Percentiles rank a stretch among this genome's conserved stretches.
phyloP scores from a whole-genome alignment of 2,329 filamentous ascomycete genomes.

The Curvularia eragrostidis region DNA sequence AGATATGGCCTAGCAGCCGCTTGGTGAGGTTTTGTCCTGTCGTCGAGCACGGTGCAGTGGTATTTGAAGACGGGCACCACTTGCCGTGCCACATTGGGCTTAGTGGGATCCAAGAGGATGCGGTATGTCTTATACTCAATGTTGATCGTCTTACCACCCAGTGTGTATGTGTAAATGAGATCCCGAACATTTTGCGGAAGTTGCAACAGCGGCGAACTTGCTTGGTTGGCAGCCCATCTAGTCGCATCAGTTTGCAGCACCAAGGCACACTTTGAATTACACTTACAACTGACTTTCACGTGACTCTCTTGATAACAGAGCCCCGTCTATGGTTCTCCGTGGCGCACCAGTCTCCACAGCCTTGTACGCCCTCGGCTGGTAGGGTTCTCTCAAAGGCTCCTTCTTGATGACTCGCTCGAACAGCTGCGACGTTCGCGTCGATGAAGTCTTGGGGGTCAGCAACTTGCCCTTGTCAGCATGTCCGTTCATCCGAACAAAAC shows the following conservation, averaged over 20 bases:
- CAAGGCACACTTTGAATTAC: background rate
- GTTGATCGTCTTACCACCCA: slow-evolving; percentile 37
- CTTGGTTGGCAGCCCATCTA: slow-evolving; percentile 37
- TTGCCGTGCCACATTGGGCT: background rate
- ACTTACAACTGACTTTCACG: slow-evolving; percentile 26
- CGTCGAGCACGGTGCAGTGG: slow-evolving; percentile 24
- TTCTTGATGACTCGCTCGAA: slow-evolving; percentile 17
- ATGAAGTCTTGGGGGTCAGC: background rate
- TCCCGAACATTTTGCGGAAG: slow-evolving; percentile 33
- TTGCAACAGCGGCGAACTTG: slow-evolving; percentile 31
- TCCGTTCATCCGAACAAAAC: background rate
- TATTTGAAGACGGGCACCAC: slow-evolving; percentile 33
- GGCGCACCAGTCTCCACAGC: slow-evolving; percentile 17
- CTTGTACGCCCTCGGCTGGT: slow-evolving; percentile 23
- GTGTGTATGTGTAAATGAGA: slow-evolving; percentile 29
- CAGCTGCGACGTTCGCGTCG: slow-evolving; percentile 14
- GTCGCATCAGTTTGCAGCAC: background rate
- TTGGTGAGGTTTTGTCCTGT: slow-evolving; percentile 21
- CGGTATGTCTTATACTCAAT: slow-evolving; percentile 35
- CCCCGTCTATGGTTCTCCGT: slow-evolving; percentile 17
- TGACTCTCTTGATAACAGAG: slow-evolving; percentile 18
- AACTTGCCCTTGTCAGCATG: background rate
- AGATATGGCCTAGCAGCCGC: slow-evolving; percentile 8
- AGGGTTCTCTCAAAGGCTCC: slow-evolving; percentile 16
- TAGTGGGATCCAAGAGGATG: background rate